Base-by-base conservation (phyloP, 2,329 filamentous ascomycete genomes). In the Trichoderma asperellum region DNA sequence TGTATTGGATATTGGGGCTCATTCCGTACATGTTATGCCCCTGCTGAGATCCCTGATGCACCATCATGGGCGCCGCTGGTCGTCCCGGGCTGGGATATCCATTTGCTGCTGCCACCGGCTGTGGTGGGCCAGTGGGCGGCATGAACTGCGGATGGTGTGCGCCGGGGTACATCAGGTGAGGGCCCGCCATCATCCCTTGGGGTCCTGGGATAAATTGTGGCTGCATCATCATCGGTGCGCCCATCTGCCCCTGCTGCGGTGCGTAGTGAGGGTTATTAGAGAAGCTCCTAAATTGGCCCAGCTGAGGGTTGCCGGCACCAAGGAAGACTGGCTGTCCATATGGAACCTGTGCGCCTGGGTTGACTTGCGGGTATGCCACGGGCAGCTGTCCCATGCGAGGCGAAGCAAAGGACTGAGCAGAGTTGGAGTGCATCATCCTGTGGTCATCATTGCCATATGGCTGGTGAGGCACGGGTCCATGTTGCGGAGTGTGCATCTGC, bases 1-100 rank as follows among this genome's bases (percentile, higher is more conserved):
- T 91, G 76, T 91, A 92, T 76, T 91, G 91, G 80, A 90, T 86
- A 65, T 85, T 89, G 55, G 91, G 91, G 75, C 90, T 92, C 90
- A 94, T 92, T 72, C 87, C 91, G 83, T 87, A 94, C 81, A 84
- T 88, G 75, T 83, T 89, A 77, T 96, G 93, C 52, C 94, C 94
- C 79, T 97, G 94, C 76, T 97, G 95, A 34, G 94, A 97, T 68
- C 93, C 93, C 81, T 97, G 93, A 73, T 94, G 94, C 75, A 91
- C 92, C 95, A 98, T 98, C 90, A 96, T 93, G 2, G 93, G 91
- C 14, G 96, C 93, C 24, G 84, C 79, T 34, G 90, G 89, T 59
- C 94, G 88, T 68, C 93, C 90, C 0, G 95, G 95, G 77, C 95
- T 97, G n/a, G 93, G 92, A 76, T 92, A 97, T 18, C 93, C 93